Percentiles rank a stretch among this genome's conserved stretches.
Evolutionary conservation across 345 rosid species (phyloP).

Genomic region (Anastatica hierochuntica): DNA sequence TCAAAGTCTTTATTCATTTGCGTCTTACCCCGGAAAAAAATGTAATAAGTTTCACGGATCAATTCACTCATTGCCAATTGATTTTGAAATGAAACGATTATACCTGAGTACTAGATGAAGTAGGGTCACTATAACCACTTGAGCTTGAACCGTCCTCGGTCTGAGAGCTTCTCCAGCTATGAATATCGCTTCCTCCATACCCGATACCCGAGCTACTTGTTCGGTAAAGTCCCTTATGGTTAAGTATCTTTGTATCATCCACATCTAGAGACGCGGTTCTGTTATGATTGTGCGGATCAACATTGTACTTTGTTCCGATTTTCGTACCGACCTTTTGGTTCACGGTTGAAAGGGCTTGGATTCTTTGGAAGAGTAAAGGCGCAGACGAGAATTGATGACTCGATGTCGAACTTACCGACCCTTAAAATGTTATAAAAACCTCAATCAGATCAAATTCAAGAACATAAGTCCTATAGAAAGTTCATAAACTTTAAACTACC

Average conservation of each 20-base stretch:
- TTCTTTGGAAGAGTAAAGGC: constrained; percentile 46
- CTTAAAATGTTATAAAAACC: constrained; percentile 1
- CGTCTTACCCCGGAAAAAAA: no score
- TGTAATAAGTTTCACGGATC: no score
- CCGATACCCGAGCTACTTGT: constrained; percentile 28
- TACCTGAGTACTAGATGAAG: constrained; percentile 49
- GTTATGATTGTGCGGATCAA: constrained; percentile 33
- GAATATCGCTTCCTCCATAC: no score
- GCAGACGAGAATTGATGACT: constrained; percentile 33
- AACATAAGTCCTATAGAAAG: not conserved
- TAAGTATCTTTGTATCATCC: constrained; percentile 29
- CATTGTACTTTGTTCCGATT: constrained; percentile 28
- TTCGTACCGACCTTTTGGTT: constrained; percentile 31
- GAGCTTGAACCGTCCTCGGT: constrained; percentile 38
- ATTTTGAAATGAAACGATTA: not conserved
- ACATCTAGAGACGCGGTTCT: constrained; percentile 34
- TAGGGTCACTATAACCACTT: constrained; percentile 34
- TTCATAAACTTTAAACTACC: no score
- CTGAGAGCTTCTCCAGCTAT: constrained; percentile 38
- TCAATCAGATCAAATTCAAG: not conserved
- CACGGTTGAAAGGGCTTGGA: constrained; percentile 53
- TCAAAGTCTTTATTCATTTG: constrained; percentile 57
- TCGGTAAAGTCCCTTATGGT: constrained; percentile 27
- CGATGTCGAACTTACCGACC: constrained; percentile 33
- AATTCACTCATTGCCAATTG: not conserved